Evolutionary conservation across 2,329 filamentous ascomycete species (phyloP).

Genomic region (Colletotrichum viniferum): DNA sequence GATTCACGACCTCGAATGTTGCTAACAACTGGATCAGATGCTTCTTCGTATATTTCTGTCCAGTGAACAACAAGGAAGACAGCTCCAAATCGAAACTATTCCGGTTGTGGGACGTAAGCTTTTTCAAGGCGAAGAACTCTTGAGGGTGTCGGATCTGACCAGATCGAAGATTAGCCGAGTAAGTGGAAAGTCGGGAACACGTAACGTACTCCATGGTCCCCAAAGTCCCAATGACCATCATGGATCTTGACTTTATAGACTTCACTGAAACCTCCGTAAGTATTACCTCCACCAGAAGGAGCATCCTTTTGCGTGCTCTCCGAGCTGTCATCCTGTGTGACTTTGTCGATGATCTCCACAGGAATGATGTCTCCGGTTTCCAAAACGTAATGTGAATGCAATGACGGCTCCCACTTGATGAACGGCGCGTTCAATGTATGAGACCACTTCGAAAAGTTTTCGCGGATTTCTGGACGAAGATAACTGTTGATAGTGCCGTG

Average conservation of each 20-base stretch:
- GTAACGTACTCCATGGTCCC: not conserved
- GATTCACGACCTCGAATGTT: not conserved
- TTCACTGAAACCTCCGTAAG: constrained; percentile 1
- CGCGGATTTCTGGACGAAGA: not conserved
- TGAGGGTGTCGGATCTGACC: constrained; percentile 6
- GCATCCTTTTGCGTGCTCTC: not conserved
- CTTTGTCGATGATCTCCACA: not conserved
- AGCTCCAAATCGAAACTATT: not conserved
- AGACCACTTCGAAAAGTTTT: not conserved
- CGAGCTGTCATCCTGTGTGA: not conserved
- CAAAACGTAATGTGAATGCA: not conserved
- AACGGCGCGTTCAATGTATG: not conserved
- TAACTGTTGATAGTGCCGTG: not conserved
- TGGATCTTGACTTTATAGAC: constrained; percentile 5
- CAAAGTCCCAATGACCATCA: constrained; percentile 6
- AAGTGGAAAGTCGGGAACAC: not conserved
- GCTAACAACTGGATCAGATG: constrained; percentile 4
- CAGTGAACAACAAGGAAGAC: not conserved
- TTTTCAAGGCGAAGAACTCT: constrained; percentile 3
- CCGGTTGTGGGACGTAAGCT: not conserved
- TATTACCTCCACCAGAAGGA: not conserved
- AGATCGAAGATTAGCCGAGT: not conserved
- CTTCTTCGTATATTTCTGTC: not conserved
- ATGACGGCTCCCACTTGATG: not conserved
- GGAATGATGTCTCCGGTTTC: constrained; percentile 3